A percentile compares a stretch with the other conserved stretches of the same genome.
These are phyloP conservation scores for Fragaria ananassa DNA, from an alignment of 306 rosid genomes.

Conservation along the genomic window DNA sequence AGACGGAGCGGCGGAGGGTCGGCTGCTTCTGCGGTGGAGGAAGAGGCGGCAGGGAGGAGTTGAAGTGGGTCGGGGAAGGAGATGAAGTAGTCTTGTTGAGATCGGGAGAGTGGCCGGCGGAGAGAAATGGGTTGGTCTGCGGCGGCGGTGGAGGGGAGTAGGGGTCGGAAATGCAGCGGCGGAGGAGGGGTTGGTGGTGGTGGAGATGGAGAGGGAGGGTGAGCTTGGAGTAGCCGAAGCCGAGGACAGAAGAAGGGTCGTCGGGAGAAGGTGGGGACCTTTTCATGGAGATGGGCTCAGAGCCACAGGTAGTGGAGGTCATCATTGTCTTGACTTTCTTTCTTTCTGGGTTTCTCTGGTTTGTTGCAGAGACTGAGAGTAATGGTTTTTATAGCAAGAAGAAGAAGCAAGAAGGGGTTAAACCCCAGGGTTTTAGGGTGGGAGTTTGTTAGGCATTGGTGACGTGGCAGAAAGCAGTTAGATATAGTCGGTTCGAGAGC, in stretches of 20 bases:
- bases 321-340: not conserved
- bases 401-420: not conserved
- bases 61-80: conserved; percentile 1
- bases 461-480: not conserved
- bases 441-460: not conserved
- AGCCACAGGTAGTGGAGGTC: conserved; percentile 14
- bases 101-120: conserved; percentile 1
- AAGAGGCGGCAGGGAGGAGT: not conserved
- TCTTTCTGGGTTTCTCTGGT: not conserved
- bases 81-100: conserved; percentile 1
- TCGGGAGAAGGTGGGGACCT: conserved; percentile 31
- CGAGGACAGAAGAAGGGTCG: conserved; percentile 17
- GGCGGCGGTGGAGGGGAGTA: conserved; percentile 16
- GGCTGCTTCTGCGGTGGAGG: not conserved
- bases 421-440: not conserved
- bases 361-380: not conserved
- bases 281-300: conserved; percentile 23
- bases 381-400: not conserved
- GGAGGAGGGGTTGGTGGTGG: conserved; percentile 8
- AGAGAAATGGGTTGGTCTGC: not conserved
- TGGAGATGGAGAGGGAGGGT: not conserved
- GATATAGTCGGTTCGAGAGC: not conserved
- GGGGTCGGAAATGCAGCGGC: conserved; percentile 31
- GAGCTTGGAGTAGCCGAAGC: conserved; percentile 1
- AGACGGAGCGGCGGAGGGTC: conserved; percentile 19